Base-by-base conservation (phyloP, 1,284 basidiomycete species). In the Agroathelia rolfsii region DNA sequence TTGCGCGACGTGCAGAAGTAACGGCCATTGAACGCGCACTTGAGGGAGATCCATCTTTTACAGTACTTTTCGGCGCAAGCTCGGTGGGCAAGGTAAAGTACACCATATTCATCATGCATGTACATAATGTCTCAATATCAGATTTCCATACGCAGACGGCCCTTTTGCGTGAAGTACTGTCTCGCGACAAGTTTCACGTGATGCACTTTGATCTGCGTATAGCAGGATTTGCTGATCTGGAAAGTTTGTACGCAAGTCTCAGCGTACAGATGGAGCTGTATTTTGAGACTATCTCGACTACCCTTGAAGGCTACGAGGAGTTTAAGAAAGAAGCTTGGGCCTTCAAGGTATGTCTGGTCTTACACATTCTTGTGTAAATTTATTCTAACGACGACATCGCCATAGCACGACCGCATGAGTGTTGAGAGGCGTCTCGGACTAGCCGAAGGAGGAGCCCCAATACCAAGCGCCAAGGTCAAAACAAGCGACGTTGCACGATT, bases 151-250 rank as follows among this genome's bases (percentile, higher is more conserved):
- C 21, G 20, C 43, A 83, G 75, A 88, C 84, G 4, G 75, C 79
- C 0, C 64, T 88, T 6, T 62, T 87, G 11, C 69, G 84, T 28
- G 79, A 88, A 53, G 72, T 86, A 12, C 66, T 88, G 21, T 76
- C 72, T 10, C 59, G 62, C 14, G 59, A 70, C 9, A 61, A 62
- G 35, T 88, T 80, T 47, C 80, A 85, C 53, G 79, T 85, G 33
- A 64, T 88, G 20, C 80, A 85, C 48, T 86, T 88, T 44, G 85
- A 88, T 53, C 62, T 88, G 20, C 70, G 84, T 11, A 85, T 88
- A 31, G 72, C 85, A 4, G 85, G 84, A 0, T 87, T 87, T 45
- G 81, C 83, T 2, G 84, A 87, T 47, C 59, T 87, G 4, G 55
- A 69, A 1, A 83, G 82, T 45, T 59, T 88, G 16, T 87, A 86